Evolutionary conservation across 228 moss, liverwort and hornwort genomes (phyloP).

Genomic region (Sphagnum fallax): DNA sequence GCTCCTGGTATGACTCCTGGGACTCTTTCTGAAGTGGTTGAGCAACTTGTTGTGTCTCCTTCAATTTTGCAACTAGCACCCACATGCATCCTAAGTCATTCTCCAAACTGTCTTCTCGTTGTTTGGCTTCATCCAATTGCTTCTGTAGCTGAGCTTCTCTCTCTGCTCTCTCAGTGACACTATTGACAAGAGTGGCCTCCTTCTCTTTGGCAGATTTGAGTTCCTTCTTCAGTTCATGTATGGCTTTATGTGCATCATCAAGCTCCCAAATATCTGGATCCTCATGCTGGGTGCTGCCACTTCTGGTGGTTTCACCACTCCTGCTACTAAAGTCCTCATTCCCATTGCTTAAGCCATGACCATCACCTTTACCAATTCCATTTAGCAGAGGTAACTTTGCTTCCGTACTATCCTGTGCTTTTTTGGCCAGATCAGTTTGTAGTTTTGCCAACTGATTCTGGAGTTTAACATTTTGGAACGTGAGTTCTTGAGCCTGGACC

Average conservation of each 20-base stretch:
- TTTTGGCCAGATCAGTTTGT: conserved; percentile 49
- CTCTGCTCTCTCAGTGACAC: conserved; percentile 36
- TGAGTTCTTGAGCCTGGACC: conserved; percentile 70
- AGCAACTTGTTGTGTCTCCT: conserved; percentile 46
- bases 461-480: conserved; percentile 79
- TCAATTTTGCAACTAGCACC: conserved; percentile 89
- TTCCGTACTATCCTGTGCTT: conserved; percentile 35
- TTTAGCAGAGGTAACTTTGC: background rate
- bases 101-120: conserved; percentile 70
- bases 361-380: background rate
- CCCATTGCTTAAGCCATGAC: conserved; percentile 14
- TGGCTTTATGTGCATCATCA: conserved; percentile 26
- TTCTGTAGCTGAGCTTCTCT: conserved; percentile 60
- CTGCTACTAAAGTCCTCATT: conserved; percentile 13
- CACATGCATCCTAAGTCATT: conserved; percentile 98
- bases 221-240: conserved; percentile 52
- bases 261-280: conserved; percentile 44
- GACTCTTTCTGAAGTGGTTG: conserved; percentile 11
- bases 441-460: conserved; percentile 67
- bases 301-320: conserved; percentile 10
- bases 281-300: conserved; percentile 25
- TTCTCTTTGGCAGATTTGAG: conserved; percentile 51
- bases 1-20: conserved; percentile 17
- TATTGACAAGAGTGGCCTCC: conserved; percentile 43
- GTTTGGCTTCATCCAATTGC: conserved; percentile 68